Base-by-base conservation (phyloP, 371 early-diverging fungal species). In the Gilbertella persicaria region DNA sequence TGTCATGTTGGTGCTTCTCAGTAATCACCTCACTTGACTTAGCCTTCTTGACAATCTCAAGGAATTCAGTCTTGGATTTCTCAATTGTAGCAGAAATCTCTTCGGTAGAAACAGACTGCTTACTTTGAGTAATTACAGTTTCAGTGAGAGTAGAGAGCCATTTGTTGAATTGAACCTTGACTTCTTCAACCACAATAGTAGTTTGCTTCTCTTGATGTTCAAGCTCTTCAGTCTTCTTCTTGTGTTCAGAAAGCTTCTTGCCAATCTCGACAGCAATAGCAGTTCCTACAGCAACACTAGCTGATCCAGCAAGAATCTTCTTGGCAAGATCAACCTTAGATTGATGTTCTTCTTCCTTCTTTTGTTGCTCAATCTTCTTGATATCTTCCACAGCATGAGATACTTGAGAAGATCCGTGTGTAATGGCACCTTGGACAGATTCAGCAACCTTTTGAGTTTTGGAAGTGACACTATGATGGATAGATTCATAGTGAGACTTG, bases 271-370 rank as follows among this genome's bases (percentile, higher is more conserved):
- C 59, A 26, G 65, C 69, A 33, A 62, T 45, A 4, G 58, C 53
- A 29, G 65, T 55, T 38, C 62, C 63, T 17, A 60, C 60, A 14
- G 62, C 63, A n/a, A 62, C 62, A 19, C 65, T 53, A 29, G 64
- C 62, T 43, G 55, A 50, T 16, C 65, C 64, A 41, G 37, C 28
- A 14, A 67, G 47, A 16, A 58, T 55, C 46, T 63, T 64, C 47
- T 70, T 60, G 23, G 58, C 66, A 19, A 65, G 38, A 13, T 65
- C 61, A 24, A 47, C n/a, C 26, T 54, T 49, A 8, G 50, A 44
- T 5, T 55, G 36, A 17, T 64, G 55, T 2, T 62, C 47, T 17
- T 63, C 19, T 29, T 59, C 45, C 25, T 59, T 20, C 35, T 51
- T 25, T 21, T 41, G 23, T 12, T 45, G 29, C 21, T 43, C 17